phyloP scores from a whole-genome alignment of 75 land plant species.

The Selaginella moellendorffii region DNA sequence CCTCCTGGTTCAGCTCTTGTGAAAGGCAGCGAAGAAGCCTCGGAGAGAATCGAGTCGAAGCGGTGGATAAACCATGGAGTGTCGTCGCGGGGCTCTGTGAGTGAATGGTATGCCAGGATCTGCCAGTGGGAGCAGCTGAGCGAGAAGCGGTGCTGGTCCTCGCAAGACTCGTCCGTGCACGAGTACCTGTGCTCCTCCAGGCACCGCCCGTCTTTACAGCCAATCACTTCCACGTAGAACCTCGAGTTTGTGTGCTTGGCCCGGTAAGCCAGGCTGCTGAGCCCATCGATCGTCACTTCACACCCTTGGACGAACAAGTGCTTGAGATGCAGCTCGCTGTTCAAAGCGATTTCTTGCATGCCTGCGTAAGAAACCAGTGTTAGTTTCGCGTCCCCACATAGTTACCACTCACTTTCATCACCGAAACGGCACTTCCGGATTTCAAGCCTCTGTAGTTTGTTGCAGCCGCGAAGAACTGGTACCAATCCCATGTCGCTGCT shows the following conservation, averaged over 20 bases:
- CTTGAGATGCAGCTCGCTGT: constrained; percentile 12
- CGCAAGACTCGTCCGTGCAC: neutral
- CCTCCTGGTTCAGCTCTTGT: neutral
- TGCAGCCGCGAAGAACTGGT: constrained; percentile 12
- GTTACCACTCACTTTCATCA: constrained; percentile 13
- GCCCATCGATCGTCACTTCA: constrained; percentile 10
- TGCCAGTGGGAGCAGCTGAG: constrained; percentile 15
- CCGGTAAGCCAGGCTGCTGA: constrained; percentile 14
- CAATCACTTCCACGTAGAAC: constrained; percentile 6
- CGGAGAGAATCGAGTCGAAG: too few species aligned
- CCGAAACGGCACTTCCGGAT: constrained; percentile 17
- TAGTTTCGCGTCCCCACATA: neutral
- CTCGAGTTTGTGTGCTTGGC: constrained; percentile 4
- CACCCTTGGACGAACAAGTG: constrained; percentile 19
- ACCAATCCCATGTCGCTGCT: constrained; percentile 13
- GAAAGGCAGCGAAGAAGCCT: too few species aligned
- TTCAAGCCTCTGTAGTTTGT: constrained; percentile 17
- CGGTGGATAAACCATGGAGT: constrained; percentile 5
- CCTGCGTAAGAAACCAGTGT: constrained; percentile 11
- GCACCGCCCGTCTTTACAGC: constrained; percentile 10
- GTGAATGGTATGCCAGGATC: constrained; percentile 13
- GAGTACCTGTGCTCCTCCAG: constrained; percentile 8
- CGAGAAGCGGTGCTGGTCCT: neutral
- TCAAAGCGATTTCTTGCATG: constrained; percentile 13
- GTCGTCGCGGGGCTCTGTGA: constrained; percentile 13